Evolutionary conservation across 2,329 filamentous ascomycete species (phyloP), one percentile per base, ranked within the genome.

Genomic region (Hypoxylon sp.): DNA sequence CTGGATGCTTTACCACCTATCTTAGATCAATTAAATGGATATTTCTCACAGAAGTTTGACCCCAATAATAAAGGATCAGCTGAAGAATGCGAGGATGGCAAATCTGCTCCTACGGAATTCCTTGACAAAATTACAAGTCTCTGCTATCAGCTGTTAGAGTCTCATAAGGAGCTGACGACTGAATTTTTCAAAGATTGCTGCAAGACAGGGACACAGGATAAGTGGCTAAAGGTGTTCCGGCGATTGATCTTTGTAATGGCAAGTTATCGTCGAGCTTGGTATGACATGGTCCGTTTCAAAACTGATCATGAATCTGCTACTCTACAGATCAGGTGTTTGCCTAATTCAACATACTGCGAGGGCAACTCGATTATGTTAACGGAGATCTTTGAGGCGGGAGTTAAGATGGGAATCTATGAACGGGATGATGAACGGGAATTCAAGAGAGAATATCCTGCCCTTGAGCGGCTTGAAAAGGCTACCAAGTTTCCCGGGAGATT

Each of bases 211-310:
- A 13, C 8, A 42, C 40, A 27, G 2, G n/a, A 37, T 14, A 20
- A 2, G n/a, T 42, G 31, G 40, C 27, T 14, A 17, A 6, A 42
- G 1, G 49, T 35, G 25, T 4, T 63, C 7, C 35, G 22, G n/a
- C 6, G 17, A 3, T 25, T 68, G 1, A 56, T 70, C 2, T 62
- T 62, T 22, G 42, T 14, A 0, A 17, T 65, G 4, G 61, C 68
- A 35, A 59, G 46, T 4, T 70, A 70, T 54, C 13, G 35, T 31
- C 57, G 49, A 37, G 64, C 68, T 1, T 70, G 68, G 68, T 63
- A 62, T 40, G 64, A 70, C 49, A 62, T 70, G 2, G 61, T 60
- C 7, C 42, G 25, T 11, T 62, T 68, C 35, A 64, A 65, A 40
- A 14, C 0, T 1, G 1, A 42, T 2, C 27, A 56, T 53, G 20